A percentile compares a stretch with the other conserved stretches of the same genome.
These are phyloP conservation scores for Pichia sp. DNA, from an alignment of 1,139 yeast species.

Conservation along the genomic window DNA sequence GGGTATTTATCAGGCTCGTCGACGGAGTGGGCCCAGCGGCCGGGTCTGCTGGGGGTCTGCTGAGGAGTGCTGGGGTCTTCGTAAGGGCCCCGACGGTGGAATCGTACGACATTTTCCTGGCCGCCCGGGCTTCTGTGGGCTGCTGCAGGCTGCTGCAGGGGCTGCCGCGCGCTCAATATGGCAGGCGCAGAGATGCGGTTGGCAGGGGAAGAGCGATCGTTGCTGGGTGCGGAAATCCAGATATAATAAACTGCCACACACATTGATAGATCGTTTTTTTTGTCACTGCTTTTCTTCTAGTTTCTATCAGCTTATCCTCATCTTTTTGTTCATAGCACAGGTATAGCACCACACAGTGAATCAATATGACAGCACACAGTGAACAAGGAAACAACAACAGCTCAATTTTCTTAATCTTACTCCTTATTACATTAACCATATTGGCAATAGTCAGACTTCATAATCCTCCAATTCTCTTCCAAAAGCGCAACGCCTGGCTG, in stretches of 20 bases:
- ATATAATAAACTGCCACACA: not conserved
- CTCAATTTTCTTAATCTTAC: not conserved
- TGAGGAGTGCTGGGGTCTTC: no score
- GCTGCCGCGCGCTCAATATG: not conserved
- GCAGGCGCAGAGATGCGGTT: not conserved
- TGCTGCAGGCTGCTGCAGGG: not conserved
- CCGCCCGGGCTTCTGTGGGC: not conserved
- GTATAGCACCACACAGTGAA: not conserved
- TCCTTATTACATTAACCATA: not conserved
- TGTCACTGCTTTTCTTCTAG: not conserved
- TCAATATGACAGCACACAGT: not conserved
- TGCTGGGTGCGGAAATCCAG: not conserved
- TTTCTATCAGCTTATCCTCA: no score
- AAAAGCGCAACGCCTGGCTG: not conserved
- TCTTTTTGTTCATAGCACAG: not conserved
- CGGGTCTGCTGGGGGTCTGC: not conserved
- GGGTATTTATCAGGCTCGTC: not conserved
- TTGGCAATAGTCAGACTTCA: not conserved
- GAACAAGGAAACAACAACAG: not conserved
- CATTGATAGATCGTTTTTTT: not conserved
- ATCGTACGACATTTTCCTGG: not conserved
- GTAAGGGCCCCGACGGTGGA: not conserved
- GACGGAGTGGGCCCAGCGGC: no score
- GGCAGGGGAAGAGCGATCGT: not conserved
- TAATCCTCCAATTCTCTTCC: not conserved